A percentile compares a stretch with the other conserved stretches of the same genome.
These are phyloP conservation scores for Tephrocybe sp. DNA, from an alignment of 768 basidiomycete genomes.

Conservation along the genomic window DNA sequence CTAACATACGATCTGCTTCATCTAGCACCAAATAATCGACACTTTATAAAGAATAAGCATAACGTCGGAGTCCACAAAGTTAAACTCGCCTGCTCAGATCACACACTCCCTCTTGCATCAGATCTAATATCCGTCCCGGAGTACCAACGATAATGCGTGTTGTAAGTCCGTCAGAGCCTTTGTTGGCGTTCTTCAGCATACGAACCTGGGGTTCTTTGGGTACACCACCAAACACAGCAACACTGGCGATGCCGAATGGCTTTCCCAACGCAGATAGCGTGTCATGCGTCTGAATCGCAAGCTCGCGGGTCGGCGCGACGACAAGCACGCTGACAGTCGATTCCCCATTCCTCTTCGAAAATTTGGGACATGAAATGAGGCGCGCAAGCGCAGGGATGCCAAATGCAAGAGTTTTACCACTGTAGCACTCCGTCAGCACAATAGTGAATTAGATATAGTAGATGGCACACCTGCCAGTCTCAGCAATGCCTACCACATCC, in stretches of 20 bases:
- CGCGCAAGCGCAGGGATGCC: constrained; percentile 85
- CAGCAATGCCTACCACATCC: constrained; percentile 96
- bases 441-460: background rate
- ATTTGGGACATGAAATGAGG: constrained; percentile 44
- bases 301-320: constrained; percentile 92
- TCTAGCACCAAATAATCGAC: constrained; percentile 93
- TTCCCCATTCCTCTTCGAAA: constrained; percentile 26
- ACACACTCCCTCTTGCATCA: constrained; percentile 84
- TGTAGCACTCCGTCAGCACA: constrained; percentile 26
- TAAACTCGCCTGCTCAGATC: constrained; percentile 71
- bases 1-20: constrained; percentile 98
- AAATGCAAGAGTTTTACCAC: constrained; percentile 96
- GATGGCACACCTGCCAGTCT: constrained; percentile 81
- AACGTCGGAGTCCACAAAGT: background rate
- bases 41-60: constrained; percentile 33
- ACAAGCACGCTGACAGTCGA: constrained; percentile 67
- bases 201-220: constrained; percentile 82
- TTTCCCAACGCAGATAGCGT: constrained; percentile 74
- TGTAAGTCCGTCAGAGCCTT: constrained; percentile 45
- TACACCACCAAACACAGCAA: constrained; percentile 95
- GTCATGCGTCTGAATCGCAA: constrained; percentile 93
- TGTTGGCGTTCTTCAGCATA: constrained; percentile 56
- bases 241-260: constrained; percentile 72
- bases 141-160: constrained; percentile 92
- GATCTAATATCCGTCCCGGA: constrained; percentile 89